Conservation (phyloP, 2,329 filamentous ascomycete species). For the Biscogniauxia marginata region DNA sequence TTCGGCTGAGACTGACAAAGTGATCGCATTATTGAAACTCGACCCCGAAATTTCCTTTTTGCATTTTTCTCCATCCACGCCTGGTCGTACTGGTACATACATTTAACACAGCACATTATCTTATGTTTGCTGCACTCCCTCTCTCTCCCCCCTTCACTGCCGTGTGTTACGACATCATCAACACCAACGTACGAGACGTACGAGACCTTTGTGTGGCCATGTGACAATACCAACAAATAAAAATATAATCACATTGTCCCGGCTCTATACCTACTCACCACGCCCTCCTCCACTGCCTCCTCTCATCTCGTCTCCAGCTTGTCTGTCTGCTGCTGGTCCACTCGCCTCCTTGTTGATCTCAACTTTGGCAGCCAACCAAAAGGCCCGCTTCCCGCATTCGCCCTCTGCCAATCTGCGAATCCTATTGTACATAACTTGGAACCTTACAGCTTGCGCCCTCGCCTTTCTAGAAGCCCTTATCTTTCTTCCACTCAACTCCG, state of each 20-base stretch:
- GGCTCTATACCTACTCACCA: no score
- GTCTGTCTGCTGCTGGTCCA: background rate
- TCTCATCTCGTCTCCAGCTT: background rate
- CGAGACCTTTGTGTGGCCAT: no score
- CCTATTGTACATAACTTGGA: background rate
- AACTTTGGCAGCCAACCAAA: background rate
- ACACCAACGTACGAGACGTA: background rate
- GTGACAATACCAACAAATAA: no score
- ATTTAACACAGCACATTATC: background rate
- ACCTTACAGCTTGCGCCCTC: background rate
- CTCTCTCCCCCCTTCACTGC: background rate
- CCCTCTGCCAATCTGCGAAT: background rate
- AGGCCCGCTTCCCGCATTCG: constrained; percentile 15
- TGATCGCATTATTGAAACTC: background rate
- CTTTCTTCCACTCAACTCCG: background rate
- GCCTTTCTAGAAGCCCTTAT: background rate
- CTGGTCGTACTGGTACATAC: no score
- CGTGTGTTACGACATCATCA: background rate
- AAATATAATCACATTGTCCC: no score
- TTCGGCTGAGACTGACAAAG: background rate
- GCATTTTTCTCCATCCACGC: background rate
- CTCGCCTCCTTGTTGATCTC: background rate
- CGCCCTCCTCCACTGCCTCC: no score
- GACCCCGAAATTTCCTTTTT: background rate
- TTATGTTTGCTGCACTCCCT: background rate